Percentiles rank a stretch among this genome's conserved stretches.
phyloP scores from a whole-genome alignment of 306 rosid species.

The Aeschynomene evenia region DNA sequence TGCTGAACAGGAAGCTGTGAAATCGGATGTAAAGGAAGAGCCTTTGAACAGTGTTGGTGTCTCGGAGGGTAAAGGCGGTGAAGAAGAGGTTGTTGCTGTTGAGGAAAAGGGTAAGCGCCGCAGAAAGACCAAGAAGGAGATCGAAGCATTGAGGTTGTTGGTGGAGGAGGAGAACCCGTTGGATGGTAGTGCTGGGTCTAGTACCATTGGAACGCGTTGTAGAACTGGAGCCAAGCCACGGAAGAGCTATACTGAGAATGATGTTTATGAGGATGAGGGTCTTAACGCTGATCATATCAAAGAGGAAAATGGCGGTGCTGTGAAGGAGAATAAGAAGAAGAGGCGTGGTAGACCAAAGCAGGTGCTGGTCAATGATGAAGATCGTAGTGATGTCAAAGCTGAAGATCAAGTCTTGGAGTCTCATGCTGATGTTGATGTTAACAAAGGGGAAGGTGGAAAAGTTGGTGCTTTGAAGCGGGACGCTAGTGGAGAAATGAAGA shows the following conservation, averaged over 20 bases:
- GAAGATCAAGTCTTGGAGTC: too few relatives aligned
- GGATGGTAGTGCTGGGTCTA: not conserved
- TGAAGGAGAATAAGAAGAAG: not conserved
- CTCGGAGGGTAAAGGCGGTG: not conserved
- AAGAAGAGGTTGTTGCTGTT: not conserved
- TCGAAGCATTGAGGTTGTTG: not conserved
- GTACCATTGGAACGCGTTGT: not conserved
- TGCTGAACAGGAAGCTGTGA: not conserved
- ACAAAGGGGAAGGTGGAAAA: not conserved
- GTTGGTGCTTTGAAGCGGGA: not conserved
- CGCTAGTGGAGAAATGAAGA: not conserved
- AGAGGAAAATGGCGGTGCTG: not conserved
- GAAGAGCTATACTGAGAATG: not conserved
- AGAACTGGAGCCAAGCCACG: not conserved
- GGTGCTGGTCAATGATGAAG: too few relatives aligned
- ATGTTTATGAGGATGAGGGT: not conserved
- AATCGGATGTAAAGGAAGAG: not conserved
- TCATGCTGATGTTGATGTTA: too few relatives aligned
- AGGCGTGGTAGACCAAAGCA: not conserved
- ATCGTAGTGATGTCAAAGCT: too few relatives aligned
- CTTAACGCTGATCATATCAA: not conserved
- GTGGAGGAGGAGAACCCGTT: not conserved
- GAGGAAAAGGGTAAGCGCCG: slow-evolving; percentile 13
- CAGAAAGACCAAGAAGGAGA: slow-evolving; percentile 23
- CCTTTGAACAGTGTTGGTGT: not conserved